Evolutionary conservation across 2,329 filamentous ascomycete species (phyloP).

Genomic region (Podosphaera fusca): DNA sequence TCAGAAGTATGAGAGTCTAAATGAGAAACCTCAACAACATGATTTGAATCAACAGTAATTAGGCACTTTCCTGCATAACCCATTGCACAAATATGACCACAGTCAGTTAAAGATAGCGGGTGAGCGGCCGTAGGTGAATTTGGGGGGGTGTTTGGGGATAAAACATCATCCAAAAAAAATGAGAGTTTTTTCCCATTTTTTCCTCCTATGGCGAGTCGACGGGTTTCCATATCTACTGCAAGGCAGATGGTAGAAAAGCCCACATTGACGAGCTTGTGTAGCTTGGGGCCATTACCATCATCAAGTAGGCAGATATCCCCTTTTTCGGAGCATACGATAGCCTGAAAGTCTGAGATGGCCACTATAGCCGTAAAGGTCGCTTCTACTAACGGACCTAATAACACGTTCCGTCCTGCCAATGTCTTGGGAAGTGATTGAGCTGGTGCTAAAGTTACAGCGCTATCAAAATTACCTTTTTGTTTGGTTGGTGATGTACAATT

Average conservation of each 20-base stretch:
- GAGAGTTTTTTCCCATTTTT: conserved; percentile 22
- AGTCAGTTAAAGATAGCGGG: conserved; percentile 14
- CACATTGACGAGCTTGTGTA: conserved; percentile 41
- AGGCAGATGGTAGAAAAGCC: conserved; percentile 31
- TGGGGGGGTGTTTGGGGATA: conserved; percentile 14
- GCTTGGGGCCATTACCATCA: conserved; percentile 43
- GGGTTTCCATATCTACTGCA: conserved; percentile 16
- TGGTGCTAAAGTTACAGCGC: conserved; percentile 16
- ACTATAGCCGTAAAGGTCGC: conserved; percentile 63
- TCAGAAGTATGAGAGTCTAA: conserved; percentile 16
- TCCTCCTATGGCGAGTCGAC: conserved; percentile 18
- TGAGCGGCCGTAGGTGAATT: conserved; percentile 11
- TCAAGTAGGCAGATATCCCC: conserved; percentile 84
- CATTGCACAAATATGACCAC: conserved; percentile 33
- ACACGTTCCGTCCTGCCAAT: conserved; percentile 63
- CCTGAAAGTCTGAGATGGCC: conserved; percentile 45
- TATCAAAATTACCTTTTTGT: conserved; percentile 28
- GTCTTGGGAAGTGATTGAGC: conserved; percentile 34
- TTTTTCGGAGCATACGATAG: conserved; percentile 66
- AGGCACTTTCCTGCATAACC: conserved; percentile 43
- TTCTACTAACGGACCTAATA: conserved; percentile 63
- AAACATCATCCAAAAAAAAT: conserved; percentile 24
- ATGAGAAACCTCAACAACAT: conserved; percentile 42
- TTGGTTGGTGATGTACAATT: conserved; percentile 39
- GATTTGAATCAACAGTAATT: conserved; percentile 52